Evolutionary conservation across 768 basidiomycete genomes (phyloP).

Genomic region (Suillus hirtellus): DNA sequence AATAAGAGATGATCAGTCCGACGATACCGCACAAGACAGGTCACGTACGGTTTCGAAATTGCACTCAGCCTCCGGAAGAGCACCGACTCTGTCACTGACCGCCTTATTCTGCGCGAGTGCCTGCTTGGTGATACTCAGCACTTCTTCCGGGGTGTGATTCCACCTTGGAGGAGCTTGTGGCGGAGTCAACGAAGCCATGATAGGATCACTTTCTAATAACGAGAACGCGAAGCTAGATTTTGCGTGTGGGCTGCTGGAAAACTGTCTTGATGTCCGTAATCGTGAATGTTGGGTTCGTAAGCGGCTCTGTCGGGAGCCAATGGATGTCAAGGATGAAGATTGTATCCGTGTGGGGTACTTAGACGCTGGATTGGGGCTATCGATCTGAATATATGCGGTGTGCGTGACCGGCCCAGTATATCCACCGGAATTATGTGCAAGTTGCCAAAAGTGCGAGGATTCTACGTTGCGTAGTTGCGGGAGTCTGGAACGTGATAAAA

Average conservation of each 20-base stretch:
- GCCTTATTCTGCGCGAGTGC: constrained; percentile 57
- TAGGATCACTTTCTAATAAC: constrained; percentile 8
- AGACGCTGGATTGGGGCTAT: constrained; percentile 1
- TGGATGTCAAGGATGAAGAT: constrained; percentile 4
- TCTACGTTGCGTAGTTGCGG: constrained; percentile 1
- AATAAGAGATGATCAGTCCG: constrained; percentile 5
- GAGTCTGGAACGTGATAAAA: neutral
- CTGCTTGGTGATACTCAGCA: constrained; percentile 56
- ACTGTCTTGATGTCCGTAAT: constrained; percentile 1
- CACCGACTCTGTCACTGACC: constrained; percentile 58
- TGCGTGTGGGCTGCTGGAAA: constrained; percentile 3
- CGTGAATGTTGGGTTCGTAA: neutral
- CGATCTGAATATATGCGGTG: constrained; percentile 7
- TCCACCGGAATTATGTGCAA: neutral
- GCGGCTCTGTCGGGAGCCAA: neutral
- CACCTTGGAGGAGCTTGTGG: constrained; percentile 68
- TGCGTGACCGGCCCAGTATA: constrained; percentile 12
- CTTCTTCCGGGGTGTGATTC: constrained; percentile 64
- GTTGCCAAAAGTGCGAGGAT: constrained; percentile 2
- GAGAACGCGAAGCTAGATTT: constrained; percentile 1
- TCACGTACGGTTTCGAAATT: constrained; percentile 65
- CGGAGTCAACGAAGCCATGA: constrained; percentile 53
- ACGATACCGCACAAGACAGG: neutral
- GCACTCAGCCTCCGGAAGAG: constrained; percentile 55
- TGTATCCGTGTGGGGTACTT: neutral